Conservation (phyloP, 371 early-diverging fungal genomes). For the Mucor irregularis region DNA sequence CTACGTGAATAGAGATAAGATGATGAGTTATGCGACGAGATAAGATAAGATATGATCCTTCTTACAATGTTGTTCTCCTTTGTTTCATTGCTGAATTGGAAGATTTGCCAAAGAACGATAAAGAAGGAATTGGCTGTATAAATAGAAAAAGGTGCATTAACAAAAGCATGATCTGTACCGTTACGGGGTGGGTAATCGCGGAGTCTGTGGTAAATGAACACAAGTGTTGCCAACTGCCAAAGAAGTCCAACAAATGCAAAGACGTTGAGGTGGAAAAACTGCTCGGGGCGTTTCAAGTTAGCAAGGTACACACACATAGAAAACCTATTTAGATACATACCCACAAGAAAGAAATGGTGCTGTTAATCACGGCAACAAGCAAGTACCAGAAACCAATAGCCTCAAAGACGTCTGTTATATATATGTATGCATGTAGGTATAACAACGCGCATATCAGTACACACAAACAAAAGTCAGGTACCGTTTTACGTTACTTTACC, state of each 20-base stretch:
- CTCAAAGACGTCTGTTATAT: constrained; percentile 42
- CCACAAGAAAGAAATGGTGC: constrained; percentile 35
- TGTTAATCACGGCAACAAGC: constrained; percentile 35
- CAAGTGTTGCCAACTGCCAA: constrained; percentile 44
- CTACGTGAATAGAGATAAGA: constrained; percentile 11
- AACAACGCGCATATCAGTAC: neutral
- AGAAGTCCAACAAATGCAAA: constrained; percentile 44
- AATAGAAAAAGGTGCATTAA: constrained; percentile 53
- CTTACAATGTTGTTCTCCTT: constrained; percentile 34
- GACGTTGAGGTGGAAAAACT: constrained; percentile 37
- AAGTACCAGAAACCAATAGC: constrained; percentile 49
- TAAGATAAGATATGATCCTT: neutral
- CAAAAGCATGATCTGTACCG: constrained; percentile 31
- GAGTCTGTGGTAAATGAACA: constrained; percentile 45
- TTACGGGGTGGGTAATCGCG: constrained; percentile 50
- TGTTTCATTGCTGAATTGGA: constrained; percentile 37
- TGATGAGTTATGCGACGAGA: neutral
- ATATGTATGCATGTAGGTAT: neutral
- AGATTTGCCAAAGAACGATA: constrained; percentile 36
- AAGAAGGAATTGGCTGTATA: constrained; percentile 40
- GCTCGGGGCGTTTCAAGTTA: too few species aligned
- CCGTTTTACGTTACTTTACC: too few species aligned
- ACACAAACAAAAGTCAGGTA: too few species aligned
- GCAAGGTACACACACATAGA: too few species aligned
- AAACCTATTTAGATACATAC: constrained; percentile 19